Conservation (phyloP, 352 stramenopile genomes). For the Pythium insidiosum region DNA sequence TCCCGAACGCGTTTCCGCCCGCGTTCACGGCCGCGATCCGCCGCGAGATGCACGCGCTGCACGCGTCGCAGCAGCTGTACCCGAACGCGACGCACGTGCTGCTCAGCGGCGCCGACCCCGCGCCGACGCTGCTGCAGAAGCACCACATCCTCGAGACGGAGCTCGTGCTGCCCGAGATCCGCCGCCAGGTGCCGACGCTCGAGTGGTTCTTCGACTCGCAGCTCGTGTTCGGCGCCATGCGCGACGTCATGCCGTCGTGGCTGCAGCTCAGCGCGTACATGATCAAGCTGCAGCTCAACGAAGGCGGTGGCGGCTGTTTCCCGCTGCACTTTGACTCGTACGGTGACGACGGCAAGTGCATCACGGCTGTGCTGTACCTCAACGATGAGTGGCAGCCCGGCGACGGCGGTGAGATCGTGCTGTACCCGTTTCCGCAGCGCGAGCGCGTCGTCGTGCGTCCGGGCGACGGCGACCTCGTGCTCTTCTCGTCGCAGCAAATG, state of each 20-base stretch:
- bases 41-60: slow-evolving; percentile 43
- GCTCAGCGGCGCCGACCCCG: slow-evolving; percentile 18
- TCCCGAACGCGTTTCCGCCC: slow-evolving; percentile 36
- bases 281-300: slow-evolving; percentile 80
- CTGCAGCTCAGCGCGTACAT: slow-evolving; percentile 39
- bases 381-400: slow-evolving; percentile 66
- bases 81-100: slow-evolving; percentile 76
- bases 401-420: slow-evolving; percentile 72
- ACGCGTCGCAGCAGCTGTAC: slow-evolving; percentile 41
- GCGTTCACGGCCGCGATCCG: slow-evolving; percentile 34
- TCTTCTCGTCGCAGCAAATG: slow-evolving; percentile 79
- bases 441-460: slow-evolving; percentile 36
- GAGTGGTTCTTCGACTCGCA: slow-evolving; percentile 54
- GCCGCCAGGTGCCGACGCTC: slow-evolving; percentile 29
- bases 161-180: slow-evolving; percentile 36
- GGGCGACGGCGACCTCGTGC: slow-evolving; percentile 54
- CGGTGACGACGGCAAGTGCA: slow-evolving; percentile 71
- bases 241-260: slow-evolving; percentile 25
- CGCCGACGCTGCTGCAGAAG: slow-evolving; percentile 57
- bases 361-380: slow-evolving; percentile 81
- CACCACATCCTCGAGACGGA: slow-evolving; percentile 79
- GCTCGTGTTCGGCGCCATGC: slow-evolving; percentile 36
- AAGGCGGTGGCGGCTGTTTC: slow-evolving; percentile 72
- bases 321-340: slow-evolving; percentile 84
- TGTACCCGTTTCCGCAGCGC: slow-evolving; percentile 71